Conservation (phyloP, 2,329 filamentous ascomycete species). For the Juglanconis juglandina region DNA sequence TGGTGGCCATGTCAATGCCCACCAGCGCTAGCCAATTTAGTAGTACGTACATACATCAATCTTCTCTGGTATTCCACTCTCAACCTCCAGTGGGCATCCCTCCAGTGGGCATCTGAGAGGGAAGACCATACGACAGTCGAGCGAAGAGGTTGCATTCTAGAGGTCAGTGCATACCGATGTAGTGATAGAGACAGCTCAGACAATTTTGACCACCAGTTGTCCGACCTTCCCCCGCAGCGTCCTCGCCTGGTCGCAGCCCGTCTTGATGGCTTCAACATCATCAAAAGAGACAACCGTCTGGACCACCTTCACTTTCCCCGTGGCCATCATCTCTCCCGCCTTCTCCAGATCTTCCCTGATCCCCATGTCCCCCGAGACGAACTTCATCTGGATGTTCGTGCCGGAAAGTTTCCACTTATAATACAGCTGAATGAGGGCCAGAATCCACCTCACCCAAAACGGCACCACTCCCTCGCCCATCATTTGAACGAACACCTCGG, state of each 20-base stretch:
- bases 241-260: conserved; percentile 37
- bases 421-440: conserved; percentile 32
- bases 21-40: too few relatives aligned
- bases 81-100: too few relatives aligned
- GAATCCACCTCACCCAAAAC: conserved; percentile 30
- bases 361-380: conserved; percentile 42
- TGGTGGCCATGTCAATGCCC: too few relatives aligned
- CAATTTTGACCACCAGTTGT: conserved; percentile 38
- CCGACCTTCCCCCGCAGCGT: conserved; percentile 41
- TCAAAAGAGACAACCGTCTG: conserved; percentile 37
- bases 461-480: conserved; percentile 28
- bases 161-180: too few relatives aligned
- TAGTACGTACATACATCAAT: too few relatives aligned
- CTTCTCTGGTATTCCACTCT: too few relatives aligned
- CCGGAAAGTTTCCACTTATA: conserved; percentile 41
- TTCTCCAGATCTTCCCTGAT: conserved; percentile 40
- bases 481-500: conserved; percentile 28
- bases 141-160: too few relatives aligned
- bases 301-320: conserved; percentile 41
- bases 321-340: conserved; percentile 37
- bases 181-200: conserved; percentile 14
- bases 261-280: conserved; percentile 41
- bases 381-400: conserved; percentile 41
- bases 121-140: too few relatives aligned
- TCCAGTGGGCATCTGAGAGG: too few relatives aligned